These are phyloP conservation scores for Salpingoeca rosetta DNA, from an alignment of 78 protist genomes.

Conservation along the genomic window DNA sequence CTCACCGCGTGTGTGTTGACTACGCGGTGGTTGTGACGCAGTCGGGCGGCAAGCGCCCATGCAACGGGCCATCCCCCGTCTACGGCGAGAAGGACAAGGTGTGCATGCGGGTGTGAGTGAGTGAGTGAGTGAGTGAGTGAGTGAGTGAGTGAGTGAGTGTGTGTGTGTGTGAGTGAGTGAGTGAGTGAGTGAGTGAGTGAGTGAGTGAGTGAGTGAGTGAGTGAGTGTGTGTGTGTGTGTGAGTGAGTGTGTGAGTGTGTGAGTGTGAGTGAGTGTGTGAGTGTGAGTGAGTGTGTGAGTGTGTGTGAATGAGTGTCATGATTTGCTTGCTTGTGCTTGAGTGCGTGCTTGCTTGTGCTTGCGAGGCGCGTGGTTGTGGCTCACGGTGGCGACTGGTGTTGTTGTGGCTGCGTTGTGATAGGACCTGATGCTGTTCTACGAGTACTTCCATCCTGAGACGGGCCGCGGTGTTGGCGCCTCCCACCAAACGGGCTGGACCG, in stretches of 20 bases:
- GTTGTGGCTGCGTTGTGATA: too few relatives aligned
- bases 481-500: conserved; percentile 79
- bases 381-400: neutral
- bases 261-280: too few relatives aligned
- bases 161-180: too few relatives aligned
- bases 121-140: too few relatives aligned
- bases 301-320: neutral
- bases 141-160: too few relatives aligned
- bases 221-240: too few relatives aligned
- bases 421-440: conserved; percentile 46
- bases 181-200: too few relatives aligned
- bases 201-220: too few relatives aligned
- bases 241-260: too few relatives aligned
- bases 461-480: conserved; percentile 65
- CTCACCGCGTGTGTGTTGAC: neutral
- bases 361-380: neutral
- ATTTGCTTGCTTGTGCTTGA: neutral
- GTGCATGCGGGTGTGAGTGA: too few relatives aligned
- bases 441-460: conserved; percentile 38
- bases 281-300: neutral
- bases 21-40: neutral
- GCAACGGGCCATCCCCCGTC: too few relatives aligned
- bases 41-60: neutral
- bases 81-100: too few relatives aligned
- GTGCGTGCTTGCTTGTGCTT: neutral